phyloP scores from a whole-genome alignment of 139 green algal species.

The Micractinium sp. region DNA sequence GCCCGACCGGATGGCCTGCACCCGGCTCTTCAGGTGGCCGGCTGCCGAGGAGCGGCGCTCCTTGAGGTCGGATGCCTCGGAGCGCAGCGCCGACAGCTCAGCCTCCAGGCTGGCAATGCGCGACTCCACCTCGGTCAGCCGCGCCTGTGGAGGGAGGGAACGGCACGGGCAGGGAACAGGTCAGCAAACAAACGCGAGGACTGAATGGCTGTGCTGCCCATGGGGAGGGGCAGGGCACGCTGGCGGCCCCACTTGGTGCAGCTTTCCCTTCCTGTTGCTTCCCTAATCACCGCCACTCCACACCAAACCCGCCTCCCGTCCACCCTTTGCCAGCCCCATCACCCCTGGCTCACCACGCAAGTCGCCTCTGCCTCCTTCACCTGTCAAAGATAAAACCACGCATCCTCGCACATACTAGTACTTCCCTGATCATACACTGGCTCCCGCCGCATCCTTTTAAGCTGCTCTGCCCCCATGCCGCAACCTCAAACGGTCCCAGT shows the following conservation, averaged over 20 bases:
- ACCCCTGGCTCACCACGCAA: neutral
- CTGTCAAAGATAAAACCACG: too few relatives aligned
- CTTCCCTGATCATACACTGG: too few relatives aligned
- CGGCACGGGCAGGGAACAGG: neutral
- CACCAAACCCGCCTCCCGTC: neutral
- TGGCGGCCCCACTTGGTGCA: too few relatives aligned
- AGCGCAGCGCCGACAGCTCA: slow-evolving; percentile 15
- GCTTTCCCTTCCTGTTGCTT: neutral
- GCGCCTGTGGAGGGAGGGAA: slow-evolving; percentile 3
- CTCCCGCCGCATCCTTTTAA: too few relatives aligned
- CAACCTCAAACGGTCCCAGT: too few relatives aligned
- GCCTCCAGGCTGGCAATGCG: slow-evolving; percentile 34
- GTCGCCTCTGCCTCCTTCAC: neutral
- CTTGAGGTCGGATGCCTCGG: slow-evolving; percentile 12
- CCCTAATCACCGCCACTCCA: neutral
- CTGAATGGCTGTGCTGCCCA: neutral
- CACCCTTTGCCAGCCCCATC: neutral
- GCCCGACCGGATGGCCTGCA: slow-evolving; percentile 19
- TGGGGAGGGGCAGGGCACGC: neutral
- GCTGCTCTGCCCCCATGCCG: too few relatives aligned
- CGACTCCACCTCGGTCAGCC: slow-evolving; percentile 1
- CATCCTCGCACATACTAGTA: too few relatives aligned
- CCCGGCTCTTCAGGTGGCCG: slow-evolving; percentile 9
- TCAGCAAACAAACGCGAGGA: neutral
- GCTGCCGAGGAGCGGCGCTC: neutral